Percentiles rank a stretch among this genome's conserved stretches.
Conservation (phyloP, 768 basidiomycete species). For the Tylopilus felleus region DNA sequence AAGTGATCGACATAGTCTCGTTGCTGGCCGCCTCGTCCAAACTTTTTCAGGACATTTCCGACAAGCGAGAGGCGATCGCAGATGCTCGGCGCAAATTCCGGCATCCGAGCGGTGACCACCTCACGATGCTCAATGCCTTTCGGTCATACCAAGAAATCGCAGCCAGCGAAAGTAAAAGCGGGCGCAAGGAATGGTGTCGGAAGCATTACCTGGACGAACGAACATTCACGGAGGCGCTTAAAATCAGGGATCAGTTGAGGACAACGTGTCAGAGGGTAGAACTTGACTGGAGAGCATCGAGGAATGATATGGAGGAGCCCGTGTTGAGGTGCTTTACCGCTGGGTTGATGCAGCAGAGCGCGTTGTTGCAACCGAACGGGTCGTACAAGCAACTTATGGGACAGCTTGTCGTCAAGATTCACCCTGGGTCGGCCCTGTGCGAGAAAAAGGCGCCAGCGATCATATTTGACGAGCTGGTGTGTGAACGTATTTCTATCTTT, state of each 20-base stretch:
- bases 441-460: conserved; percentile 84
- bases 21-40: conserved; percentile 78
- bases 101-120: conserved; percentile 85
- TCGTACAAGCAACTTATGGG: conserved; percentile 83
- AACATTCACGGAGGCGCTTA: conserved; percentile 70
- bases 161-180: conserved; percentile 42
- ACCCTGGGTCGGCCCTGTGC: conserved; percentile 80
- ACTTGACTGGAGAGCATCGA: conserved; percentile 57
- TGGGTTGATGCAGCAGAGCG: conserved; percentile 81
- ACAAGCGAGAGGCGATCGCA: conserved; percentile 68
- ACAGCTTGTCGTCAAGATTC: conserved; percentile 79
- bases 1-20: conserved; percentile 83
- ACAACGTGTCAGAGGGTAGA: conserved; percentile 56
- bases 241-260: conserved; percentile 78
- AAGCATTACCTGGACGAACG: conserved; percentile 81
- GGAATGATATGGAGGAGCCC: conserved; percentile 62
- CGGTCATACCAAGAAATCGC: conserved; percentile 75
- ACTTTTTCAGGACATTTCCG: conserved; percentile 73
- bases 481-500: conserved; percentile 23
- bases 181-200: conserved; percentile 74
- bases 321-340: conserved; percentile 69
- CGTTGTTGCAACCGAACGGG: conserved; percentile 81
- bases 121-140: conserved; percentile 84
- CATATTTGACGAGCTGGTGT: conserved; percentile 89
- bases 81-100: conserved; percentile 76